A percentile compares a stretch with the other conserved stretches of the same genome.
Conservation (phyloP, 495 filamentous ascomycete species). For the Pyronema omphalodes region DNA sequence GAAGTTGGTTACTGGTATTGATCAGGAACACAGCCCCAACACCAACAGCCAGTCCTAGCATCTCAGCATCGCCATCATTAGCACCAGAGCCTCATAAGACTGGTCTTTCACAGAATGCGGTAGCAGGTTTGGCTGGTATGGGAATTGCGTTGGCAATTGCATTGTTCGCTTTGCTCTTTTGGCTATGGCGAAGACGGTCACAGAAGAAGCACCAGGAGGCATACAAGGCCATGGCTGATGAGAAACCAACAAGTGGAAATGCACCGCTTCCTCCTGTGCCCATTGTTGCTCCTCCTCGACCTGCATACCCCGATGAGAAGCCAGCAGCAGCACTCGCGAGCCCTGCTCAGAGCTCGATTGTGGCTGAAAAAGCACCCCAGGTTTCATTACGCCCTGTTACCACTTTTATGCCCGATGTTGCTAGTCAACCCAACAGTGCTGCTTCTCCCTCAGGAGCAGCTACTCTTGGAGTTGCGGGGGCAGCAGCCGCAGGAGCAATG, state of each 20-base stretch:
- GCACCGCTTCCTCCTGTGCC: conserved; percentile 22
- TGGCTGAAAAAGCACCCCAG: conserved; percentile 39
- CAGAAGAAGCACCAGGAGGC: conserved; percentile 35
- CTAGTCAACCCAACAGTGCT: conserved; percentile 21
- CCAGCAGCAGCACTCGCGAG: conserved; percentile 25
- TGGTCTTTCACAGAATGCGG: conserved; percentile 47
- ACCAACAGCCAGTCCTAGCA: conserved; percentile 9
- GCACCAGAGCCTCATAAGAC: conserved; percentile 20
- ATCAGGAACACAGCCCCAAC: conserved; percentile 9
- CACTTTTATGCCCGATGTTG: conserved; percentile 60
- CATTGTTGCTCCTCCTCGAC: conserved; percentile 22
- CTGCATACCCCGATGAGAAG: conserved; percentile 1
- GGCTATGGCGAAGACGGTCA: conserved; percentile 48
- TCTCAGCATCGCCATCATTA: conserved; percentile 12
- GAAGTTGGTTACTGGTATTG: background rate
- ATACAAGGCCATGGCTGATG: conserved; percentile 32
- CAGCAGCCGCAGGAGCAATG: background rate
- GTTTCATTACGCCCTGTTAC: conserved; percentile 77
- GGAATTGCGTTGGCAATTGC: conserved; percentile 46
- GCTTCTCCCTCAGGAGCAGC: conserved; percentile 2
- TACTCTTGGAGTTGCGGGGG: conserved; percentile 6
- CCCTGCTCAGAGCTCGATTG: conserved; percentile 27
- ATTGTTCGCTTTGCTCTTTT: conserved; percentile 41
- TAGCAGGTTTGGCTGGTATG: conserved; percentile 72
- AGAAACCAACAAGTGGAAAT: conserved; percentile 31